Evolutionary conservation across 805 yeast species (phyloP), one percentile per base, ranked within the genome.

Genomic region (Cyberlindnera suaveolens): DNA sequence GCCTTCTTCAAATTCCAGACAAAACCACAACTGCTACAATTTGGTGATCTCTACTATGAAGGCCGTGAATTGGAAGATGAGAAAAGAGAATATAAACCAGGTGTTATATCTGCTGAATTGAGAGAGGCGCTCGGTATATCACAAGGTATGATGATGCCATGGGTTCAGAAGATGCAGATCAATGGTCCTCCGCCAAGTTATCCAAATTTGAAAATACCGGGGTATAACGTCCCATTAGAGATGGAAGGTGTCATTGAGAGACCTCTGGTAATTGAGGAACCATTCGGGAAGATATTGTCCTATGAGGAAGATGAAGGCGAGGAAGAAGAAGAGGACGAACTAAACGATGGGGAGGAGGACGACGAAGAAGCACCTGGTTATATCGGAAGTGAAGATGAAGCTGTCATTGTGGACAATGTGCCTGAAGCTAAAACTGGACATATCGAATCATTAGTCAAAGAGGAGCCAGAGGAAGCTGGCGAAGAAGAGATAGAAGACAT

Each of bases 131-230:
- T 91, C 52, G 89, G 85, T 0, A 67, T 89, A 52, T 71, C 77
- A 0, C 74, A 73, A 6, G 74, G 69, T 1, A 59, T 57, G 5
- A 63, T 68, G 33, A 65, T 68, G 1, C 96, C 96, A 0, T 91
- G 97, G 97, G 70, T 82, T 18, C 61, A 70, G 3, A 74, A 74
- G 31, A 82, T 90, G 85, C 72, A 72, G 41, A 69, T 74, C 43
- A 54, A 75, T 13, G 97, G 97, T 0, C 78, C 84, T 23, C 96
- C 98, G 0, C 96, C 96, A 0, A 72, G 88, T 16, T 90, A 87
- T 62, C 80, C 81, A 3, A 71, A 75, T 32, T 65, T 87, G 59
- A 64, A 70, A 30, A 73, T 86, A 7, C 87, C 78, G 3, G 81
- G 74, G 3, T 58, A 64, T 15, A 74, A 74, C 48, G 69, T 74